A percentile compares a stretch with the other conserved stretches of the same genome.
Conservation (phyloP, 306 rosid species). For the Fragaria nilgerrensis region DNA sequence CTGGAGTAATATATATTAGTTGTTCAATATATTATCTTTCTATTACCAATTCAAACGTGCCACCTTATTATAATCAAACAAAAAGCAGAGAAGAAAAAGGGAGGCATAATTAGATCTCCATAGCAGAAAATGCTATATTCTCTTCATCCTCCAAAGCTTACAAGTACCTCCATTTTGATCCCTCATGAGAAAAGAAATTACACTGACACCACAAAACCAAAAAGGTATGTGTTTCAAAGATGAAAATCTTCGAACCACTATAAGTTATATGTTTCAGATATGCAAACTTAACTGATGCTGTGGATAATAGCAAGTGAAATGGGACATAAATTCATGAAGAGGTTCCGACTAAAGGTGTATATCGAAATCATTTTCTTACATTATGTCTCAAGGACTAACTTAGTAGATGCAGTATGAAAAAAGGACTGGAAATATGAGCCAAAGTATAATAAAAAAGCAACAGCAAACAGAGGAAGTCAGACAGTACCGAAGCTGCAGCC, state of each 20-base stretch:
- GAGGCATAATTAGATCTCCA: not conserved
- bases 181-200: not conserved
- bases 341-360: not conserved
- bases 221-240: not conserved
- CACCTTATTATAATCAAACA: not conserved
- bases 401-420: slow-evolving; percentile 8
- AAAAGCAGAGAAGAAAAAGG: not conserved
- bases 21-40: not conserved
- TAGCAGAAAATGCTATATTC: not conserved
- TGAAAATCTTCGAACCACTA: not conserved
- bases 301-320: not conserved
- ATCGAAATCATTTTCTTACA: not conserved
- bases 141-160: not conserved
- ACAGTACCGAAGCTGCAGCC: slow-evolving; percentile 91
- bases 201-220: not conserved
- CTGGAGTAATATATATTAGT: not conserved
- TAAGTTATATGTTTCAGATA: not conserved
- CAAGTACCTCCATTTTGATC: not conserved
- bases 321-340: not conserved
- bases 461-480: slow-evolving; percentile 24
- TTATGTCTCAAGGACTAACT: not conserved
- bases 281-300: not conserved
- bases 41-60: not conserved
- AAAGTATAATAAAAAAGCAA: slow-evolving; percentile 11
- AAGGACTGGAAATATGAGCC: not conserved